Conservation (phyloP, 2,329 filamentous ascomycete species). For the Paramyrothecium roridum region DNA sequence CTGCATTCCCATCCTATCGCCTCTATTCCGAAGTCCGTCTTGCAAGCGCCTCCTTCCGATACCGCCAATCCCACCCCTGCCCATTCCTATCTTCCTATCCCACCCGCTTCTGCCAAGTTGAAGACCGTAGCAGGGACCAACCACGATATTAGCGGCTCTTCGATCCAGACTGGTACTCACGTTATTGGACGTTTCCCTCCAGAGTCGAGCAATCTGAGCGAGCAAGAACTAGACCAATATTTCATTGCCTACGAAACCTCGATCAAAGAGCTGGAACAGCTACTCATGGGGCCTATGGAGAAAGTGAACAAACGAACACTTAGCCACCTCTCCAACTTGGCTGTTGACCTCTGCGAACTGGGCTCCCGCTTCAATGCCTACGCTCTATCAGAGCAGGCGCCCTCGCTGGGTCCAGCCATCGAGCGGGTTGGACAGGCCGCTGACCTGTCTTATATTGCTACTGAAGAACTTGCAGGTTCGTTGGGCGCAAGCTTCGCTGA, state of each 20-base stretch:
- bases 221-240: constrained; percentile 92
- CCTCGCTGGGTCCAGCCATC: constrained; percentile 85
- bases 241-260: constrained; percentile 91
- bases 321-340: constrained; percentile 78
- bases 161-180: constrained; percentile 45
- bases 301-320: constrained; percentile 91
- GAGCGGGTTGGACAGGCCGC: constrained; percentile 93
- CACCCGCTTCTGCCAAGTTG: constrained; percentile 80
- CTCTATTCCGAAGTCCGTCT: constrained; percentile 87
- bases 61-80: constrained; percentile 87
- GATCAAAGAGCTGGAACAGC: constrained; percentile 83
- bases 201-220: constrained; percentile 69
- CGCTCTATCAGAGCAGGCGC: constrained; percentile 87
- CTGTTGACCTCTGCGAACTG: constrained; percentile 85
- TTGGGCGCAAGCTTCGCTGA: constrained; percentile 95
- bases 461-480: constrained; percentile 81
- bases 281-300: constrained; percentile 91
- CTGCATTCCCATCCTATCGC: constrained; percentile 85
- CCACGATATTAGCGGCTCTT: constrained; percentile 30
- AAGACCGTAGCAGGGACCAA: constrained; percentile 50
- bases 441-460: constrained; percentile 93
- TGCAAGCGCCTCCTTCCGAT: constrained; percentile 93
- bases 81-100: constrained; percentile 84
- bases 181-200: constrained; percentile 80
- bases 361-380: constrained; percentile 97